Conservation (phyloP, 306 rosid genomes). For the Arachis stenosperma region DNA sequence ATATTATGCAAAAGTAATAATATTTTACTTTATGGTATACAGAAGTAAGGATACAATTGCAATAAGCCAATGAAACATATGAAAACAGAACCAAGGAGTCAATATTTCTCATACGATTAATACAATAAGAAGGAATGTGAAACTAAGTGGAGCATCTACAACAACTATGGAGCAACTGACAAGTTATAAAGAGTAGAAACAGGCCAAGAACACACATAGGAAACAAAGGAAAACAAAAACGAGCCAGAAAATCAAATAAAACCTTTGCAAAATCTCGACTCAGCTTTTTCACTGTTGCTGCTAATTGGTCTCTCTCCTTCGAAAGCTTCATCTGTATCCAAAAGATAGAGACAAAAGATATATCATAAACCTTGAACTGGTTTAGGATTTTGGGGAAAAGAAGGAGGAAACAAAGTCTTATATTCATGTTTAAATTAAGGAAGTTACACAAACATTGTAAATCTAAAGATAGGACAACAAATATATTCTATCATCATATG, state of each 20-base stretch:
- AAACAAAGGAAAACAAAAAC: conserved; percentile 21
- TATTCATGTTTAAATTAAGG: no score
- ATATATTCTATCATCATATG: no score
- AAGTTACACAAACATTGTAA: no score
- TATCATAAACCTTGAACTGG: neutral
- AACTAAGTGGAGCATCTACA: neutral
- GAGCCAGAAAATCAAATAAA: conserved; percentile 19
- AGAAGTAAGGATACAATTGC: conserved; percentile 14
- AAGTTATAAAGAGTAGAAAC: neutral
- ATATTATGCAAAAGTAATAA: conserved; percentile 17
- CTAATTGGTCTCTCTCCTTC: conserved; percentile 75
- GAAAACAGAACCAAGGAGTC: conserved; percentile 8
- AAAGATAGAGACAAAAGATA: conserved; percentile 16
- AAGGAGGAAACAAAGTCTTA: no score
- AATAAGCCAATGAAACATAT: conserved; percentile 7
- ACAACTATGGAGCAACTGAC: conserved; percentile 6
- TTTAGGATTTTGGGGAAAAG: no score
- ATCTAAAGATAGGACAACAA: no score
- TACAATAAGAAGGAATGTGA: neutral
- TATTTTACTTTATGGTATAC: conserved; percentile 7
- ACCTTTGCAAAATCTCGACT: conserved; percentile 92
- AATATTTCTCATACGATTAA: neutral
- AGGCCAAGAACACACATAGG: neutral
- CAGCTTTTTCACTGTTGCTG: conserved; percentile 70
- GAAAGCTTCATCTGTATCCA: conserved; percentile 64